A percentile compares a stretch with the other conserved stretches of the same genome.
Evolutionary conservation across 352 stramenopile species (phyloP).

Genomic region (Phytophthora capsici): DNA sequence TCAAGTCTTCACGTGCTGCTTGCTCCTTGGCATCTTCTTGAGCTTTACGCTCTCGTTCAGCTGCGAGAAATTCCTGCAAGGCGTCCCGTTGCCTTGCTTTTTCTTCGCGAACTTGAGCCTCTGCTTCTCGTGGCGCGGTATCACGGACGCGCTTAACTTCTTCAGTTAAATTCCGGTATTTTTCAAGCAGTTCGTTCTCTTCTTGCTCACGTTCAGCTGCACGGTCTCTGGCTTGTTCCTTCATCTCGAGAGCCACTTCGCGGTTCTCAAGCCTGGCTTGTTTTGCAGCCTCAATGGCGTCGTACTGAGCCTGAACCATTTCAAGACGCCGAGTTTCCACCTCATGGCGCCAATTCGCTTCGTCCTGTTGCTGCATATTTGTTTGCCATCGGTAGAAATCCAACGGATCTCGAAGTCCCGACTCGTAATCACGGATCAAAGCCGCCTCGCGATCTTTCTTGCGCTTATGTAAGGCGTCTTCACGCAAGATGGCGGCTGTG

Average conservation of each 20-base stretch:
- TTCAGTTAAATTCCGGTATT: constrained; percentile 57
- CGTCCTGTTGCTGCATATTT: constrained; percentile 84
- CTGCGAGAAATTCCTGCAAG: constrained; percentile 64
- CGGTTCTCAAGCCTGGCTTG: constrained; percentile 79
- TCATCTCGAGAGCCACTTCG: constrained; percentile 83
- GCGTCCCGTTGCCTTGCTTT: constrained; percentile 69
- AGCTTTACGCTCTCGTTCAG: constrained; percentile 68
- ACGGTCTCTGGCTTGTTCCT: constrained; percentile 71
- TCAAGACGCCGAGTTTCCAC: constrained; percentile 83
- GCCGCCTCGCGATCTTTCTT: constrained; percentile 92
- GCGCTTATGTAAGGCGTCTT: constrained; percentile 92
- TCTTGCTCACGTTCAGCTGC: constrained; percentile 70
- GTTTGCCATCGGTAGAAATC: constrained; percentile 93
- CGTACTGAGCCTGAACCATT: constrained; percentile 84
- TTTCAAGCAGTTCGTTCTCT: constrained; percentile 54
- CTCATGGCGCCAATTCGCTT: constrained; percentile 66
- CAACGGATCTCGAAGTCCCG: constrained; percentile 89
- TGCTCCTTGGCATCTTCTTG: constrained; percentile 70
- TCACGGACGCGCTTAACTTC: constrained; percentile 85
- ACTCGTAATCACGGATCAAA: constrained; percentile 88
- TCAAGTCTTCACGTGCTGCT: constrained; percentile 81
- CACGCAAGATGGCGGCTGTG: constrained; percentile 87
- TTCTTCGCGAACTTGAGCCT: constrained; percentile 64
- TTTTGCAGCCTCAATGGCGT: constrained; percentile 77
- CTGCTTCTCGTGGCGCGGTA: constrained; percentile 78